A percentile compares a stretch with the other conserved stretches of the same genome.
Conservation (phyloP, 2,329 filamentous ascomycete genomes). For the Pyrenophora tritici-repentis region DNA sequence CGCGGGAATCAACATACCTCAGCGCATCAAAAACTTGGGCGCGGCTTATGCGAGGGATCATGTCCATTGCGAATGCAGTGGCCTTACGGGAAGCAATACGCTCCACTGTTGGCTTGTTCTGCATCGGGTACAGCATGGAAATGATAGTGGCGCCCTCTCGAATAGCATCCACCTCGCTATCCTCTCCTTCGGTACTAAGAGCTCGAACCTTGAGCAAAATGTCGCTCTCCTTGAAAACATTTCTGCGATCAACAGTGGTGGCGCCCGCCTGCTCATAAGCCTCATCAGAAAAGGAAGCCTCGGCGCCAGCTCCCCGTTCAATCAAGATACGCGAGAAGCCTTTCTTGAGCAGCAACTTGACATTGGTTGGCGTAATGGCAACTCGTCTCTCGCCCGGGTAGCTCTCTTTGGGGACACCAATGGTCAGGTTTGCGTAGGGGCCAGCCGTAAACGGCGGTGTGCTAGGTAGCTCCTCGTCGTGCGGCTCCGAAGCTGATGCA, state of each 20-base stretch:
- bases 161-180: constrained; percentile 71
- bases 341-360: constrained; percentile 80
- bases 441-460: constrained; percentile 44
- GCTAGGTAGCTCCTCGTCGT: constrained; percentile 44
- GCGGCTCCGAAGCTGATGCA: constrained; percentile 33
- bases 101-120: constrained; percentile 77
- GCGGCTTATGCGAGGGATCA: constrained; percentile 86
- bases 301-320: constrained; percentile 77
- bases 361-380: constrained; percentile 83
- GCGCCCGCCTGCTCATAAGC: constrained; percentile 80
- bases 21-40: constrained; percentile 88
- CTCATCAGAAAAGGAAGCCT: constrained; percentile 76
- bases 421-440: constrained; percentile 73
- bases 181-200: constrained; percentile 62
- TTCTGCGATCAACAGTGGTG: constrained; percentile 69
- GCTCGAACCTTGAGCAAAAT: constrained; percentile 84
- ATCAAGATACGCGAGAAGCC: constrained; percentile 78
- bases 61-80: constrained; percentile 88
- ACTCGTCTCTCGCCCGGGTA: constrained; percentile 80
- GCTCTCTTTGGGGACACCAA: constrained; percentile 81
- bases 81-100: constrained; percentile 71
- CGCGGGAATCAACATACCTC: constrained; percentile 38
- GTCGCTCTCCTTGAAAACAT: constrained; percentile 75
- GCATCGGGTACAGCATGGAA: constrained; percentile 80
- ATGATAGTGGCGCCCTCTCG: constrained; percentile 74